Evolutionary conservation across 192 early-diverging fungal species (phyloP).

Genomic region (Cetraspora pellucida): DNA sequence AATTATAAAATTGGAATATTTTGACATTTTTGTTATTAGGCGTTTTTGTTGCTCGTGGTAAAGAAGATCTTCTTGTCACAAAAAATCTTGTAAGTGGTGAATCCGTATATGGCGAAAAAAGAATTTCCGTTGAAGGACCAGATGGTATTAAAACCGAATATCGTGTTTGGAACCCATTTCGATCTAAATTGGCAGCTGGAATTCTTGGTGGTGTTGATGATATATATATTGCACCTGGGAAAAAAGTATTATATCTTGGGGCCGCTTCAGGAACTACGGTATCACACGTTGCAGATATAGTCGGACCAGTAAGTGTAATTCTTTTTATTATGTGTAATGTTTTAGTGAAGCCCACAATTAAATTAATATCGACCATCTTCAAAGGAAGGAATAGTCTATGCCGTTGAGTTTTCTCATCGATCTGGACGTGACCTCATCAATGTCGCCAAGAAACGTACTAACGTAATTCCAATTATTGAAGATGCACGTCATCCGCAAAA

Average conservation of each 20-base stretch:
- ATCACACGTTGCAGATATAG: constrained; percentile 96
- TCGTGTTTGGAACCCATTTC: constrained; percentile 99
- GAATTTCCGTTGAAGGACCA: constrained; percentile 91
- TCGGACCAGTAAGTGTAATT: constrained; percentile 72
- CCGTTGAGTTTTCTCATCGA: constrained; percentile 99
- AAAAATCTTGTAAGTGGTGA: constrained; percentile 99
- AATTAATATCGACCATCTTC: neutral
- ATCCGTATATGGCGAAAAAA: constrained; percentile 97
- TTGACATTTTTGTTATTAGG: constrained; percentile 39
- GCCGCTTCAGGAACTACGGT: constrained; percentile 94
- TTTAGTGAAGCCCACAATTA: neutral
- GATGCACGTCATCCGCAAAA: constrained; percentile 99
- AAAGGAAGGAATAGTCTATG: constrained; percentile 92
- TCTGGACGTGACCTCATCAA: constrained; percentile 99
- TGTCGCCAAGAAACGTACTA: constrained; percentile 99
- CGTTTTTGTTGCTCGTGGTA: constrained; percentile 96
- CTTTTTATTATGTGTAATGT: neutral
- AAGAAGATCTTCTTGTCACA: constrained; percentile 98
- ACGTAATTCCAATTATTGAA: constrained; percentile 99
- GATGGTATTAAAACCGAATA: constrained; percentile 98
- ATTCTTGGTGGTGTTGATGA: constrained; percentile 95
- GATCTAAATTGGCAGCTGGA: constrained; percentile 98
- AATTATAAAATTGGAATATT: neutral
- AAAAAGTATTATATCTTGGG: constrained; percentile 98
- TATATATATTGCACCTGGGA: constrained; percentile 91